Conservation (phyloP, 2,329 filamentous ascomycete species). For the Aspergillus candidus region DNA sequence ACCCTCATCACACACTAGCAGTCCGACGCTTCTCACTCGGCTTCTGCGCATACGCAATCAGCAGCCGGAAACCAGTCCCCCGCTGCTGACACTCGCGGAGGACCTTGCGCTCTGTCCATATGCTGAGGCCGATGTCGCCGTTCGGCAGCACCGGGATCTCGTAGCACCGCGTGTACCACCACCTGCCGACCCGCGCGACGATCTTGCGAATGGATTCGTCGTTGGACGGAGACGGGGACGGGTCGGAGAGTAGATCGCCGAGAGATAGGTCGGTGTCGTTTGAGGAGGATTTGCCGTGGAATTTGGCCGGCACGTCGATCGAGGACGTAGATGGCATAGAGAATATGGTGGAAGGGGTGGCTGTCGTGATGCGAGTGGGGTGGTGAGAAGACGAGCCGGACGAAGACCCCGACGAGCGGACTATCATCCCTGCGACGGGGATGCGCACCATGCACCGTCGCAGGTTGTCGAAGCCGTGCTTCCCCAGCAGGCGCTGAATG, state of each 20-base stretch:
- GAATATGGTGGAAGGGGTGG: slow-evolving; percentile 20
- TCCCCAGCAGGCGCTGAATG: slow-evolving; percentile 42
- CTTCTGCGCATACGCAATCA: slow-evolving; percentile 86
- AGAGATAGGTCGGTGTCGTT: slow-evolving; percentile 44
- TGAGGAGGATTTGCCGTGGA: slow-evolving; percentile 26
- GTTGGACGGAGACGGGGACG: slow-evolving; percentile 60
- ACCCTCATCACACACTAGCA: slow-evolving; percentile 32
- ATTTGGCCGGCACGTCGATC: slow-evolving; percentile 13
- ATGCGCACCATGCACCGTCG: slow-evolving; percentile 45
- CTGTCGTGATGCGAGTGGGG: slow-evolving; percentile 25
- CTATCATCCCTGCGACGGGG: slow-evolving; percentile 42
- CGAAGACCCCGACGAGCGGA: slow-evolving; percentile 37
- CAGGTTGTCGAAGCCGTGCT: slow-evolving; percentile 44
- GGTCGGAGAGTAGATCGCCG: slow-evolving; percentile 67
- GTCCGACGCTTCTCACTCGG: slow-evolving; percentile 49
- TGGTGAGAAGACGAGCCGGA: slow-evolving; percentile 33
- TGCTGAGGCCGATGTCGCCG: slow-evolving; percentile 52
- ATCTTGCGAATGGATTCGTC: slow-evolving; percentile 88
- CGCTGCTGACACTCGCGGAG: slow-evolving; percentile 80
- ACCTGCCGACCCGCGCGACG: slow-evolving; percentile 83
- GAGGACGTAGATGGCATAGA: slow-evolving; percentile 20
- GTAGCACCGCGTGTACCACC: slow-evolving; percentile 96
- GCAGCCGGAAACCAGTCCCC: slow-evolving; percentile 79
- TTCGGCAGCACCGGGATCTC: slow-evolving; percentile 58
- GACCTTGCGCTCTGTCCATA: slow-evolving; percentile 72